These are phyloP conservation scores for Babjeviella inositovora DNA, from an alignment of 805 yeast genomes.

Conservation along the genomic window DNA sequence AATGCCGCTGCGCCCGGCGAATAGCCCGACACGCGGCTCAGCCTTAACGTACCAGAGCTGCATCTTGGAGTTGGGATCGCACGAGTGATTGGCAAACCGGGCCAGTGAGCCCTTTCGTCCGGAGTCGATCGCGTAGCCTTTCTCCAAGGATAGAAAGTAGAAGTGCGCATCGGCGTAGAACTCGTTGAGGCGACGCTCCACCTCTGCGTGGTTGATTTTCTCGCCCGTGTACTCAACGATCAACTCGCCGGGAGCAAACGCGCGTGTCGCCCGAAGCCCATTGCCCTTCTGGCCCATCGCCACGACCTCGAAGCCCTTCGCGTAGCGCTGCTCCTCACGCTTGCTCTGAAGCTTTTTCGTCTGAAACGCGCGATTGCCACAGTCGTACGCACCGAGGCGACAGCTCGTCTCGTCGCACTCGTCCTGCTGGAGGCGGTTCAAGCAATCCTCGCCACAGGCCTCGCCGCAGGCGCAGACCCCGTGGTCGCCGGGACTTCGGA, in stretches of 20 bases:
- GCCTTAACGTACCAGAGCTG: conserved; percentile 30
- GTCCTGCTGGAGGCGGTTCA: conserved; percentile 11
- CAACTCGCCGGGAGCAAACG: conserved; percentile 17
- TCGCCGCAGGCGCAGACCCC: conserved; percentile 7
- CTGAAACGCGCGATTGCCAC: conserved; percentile 20
- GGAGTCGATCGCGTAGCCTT: conserved; percentile 24
- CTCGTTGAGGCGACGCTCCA: conserved; percentile 15
- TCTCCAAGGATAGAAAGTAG: conserved; percentile 23
- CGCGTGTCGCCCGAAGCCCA: conserved; percentile 21
- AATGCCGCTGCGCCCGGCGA: conserved; percentile 19
- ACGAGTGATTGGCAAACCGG: conserved; percentile 32
- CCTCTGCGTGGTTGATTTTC: conserved; percentile 19
- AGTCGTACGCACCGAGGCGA: conserved; percentile 10
- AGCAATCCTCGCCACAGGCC: conserved; percentile 15
- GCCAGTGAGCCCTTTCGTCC: conserved; percentile 29
- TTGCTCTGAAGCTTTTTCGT: conserved; percentile 11
- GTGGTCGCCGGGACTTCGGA: conserved; percentile 1
- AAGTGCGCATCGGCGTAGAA: conserved; percentile 17
- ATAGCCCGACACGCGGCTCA: conserved; percentile 27
- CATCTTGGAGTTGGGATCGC: conserved; percentile 28
- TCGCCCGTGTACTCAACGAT: conserved; percentile 34
- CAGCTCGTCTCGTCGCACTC: conserved; percentile 17
- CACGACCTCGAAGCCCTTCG: conserved; percentile 11
- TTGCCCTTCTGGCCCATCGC: conserved; percentile 20
- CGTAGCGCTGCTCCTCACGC: conserved; percentile 2